These are phyloP conservation scores for Wakefieldia striispora DNA, from an alignment of 768 basidiomycete species.

Conservation along the genomic window DNA sequence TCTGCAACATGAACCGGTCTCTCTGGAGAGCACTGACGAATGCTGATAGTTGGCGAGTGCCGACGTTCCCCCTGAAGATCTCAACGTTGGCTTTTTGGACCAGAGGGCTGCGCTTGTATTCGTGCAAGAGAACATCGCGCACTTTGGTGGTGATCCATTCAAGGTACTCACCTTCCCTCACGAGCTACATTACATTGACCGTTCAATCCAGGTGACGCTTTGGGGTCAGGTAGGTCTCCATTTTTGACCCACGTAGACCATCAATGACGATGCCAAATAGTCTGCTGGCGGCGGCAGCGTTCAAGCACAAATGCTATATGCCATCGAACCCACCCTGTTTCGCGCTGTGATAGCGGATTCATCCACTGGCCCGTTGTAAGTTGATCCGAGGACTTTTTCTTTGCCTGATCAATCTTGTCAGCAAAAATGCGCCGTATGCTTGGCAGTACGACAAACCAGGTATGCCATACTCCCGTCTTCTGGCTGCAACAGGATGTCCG, in stretches of 20 bases:
- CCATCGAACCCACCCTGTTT: conserved; percentile 3
- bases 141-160: conserved; percentile 61
- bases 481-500: conserved; percentile 45
- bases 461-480: conserved; percentile 47
- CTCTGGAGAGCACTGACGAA: conserved; percentile 8
- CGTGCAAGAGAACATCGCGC: conserved; percentile 61
- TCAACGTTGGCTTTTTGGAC: conserved; percentile 61
- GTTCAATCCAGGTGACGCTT: conserved; percentile 11
- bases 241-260: background rate
- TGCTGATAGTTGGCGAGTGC: conserved; percentile 43
- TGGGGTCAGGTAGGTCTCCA: conserved; percentile 16
- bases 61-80: conserved; percentile 43
- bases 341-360: conserved; percentile 19
- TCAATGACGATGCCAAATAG: background rate
- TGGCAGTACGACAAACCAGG: conserved; percentile 50
- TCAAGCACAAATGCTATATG: conserved; percentile 9
- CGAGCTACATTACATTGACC: background rate
- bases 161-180: conserved; percentile 34
- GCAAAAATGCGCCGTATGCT: conserved; percentile 49
- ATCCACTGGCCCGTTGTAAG: conserved; percentile 21
- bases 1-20: too few relatives aligned
- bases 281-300: conserved; percentile 18
- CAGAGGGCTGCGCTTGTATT: conserved; percentile 58
- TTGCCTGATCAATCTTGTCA: conserved; percentile 14
- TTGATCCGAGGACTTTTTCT: background rate